A percentile compares a stretch with the other conserved stretches of the same genome.
These are phyloP conservation scores for Trichoderma arundinaceum DNA, from an alignment of 2,329 filamentous ascomycete genomes.

Conservation along the genomic window DNA sequence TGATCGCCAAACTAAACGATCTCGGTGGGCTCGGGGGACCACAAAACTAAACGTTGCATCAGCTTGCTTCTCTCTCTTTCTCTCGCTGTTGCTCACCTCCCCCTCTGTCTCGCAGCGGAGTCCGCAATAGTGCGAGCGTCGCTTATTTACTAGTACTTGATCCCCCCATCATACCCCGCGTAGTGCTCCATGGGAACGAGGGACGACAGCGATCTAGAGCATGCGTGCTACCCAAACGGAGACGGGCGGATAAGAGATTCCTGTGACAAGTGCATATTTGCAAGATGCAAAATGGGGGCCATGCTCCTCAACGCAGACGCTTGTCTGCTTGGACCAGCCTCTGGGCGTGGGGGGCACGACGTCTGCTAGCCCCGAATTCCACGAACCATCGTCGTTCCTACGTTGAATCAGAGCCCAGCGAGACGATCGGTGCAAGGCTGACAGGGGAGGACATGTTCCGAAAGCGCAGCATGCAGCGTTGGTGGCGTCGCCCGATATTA, in stretches of 20 bases:
- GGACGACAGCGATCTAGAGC: constrained; percentile 1
- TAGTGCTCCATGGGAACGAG: neutral
- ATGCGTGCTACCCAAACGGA: constrained; percentile 3
- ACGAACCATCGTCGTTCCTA: constrained; percentile 26
- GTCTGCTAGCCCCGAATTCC: constrained; percentile 13
- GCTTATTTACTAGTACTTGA: neutral
- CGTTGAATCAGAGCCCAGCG: constrained; percentile 20
- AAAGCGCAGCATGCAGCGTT: constrained; percentile 23
- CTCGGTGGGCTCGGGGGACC: constrained; percentile 22
- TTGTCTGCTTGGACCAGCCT: neutral
- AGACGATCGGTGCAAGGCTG: constrained; percentile 26
- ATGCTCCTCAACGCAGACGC: neutral
- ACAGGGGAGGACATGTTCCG: constrained; percentile 23
- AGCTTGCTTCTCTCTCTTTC: neutral
- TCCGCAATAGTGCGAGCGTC: neutral
- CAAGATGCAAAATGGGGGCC: constrained; percentile 26
- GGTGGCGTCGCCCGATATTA: constrained; percentile 26
- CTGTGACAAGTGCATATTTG: constrained; percentile 24
- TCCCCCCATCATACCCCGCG: constrained; percentile 20
- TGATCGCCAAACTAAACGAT: constrained; percentile 25
- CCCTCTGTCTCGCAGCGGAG: neutral
- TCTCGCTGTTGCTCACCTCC: neutral
- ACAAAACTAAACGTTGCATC: constrained; percentile 24
- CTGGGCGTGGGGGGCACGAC: constrained; percentile 19
- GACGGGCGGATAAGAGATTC: constrained; percentile 23